These are phyloP conservation scores for Fraxinus floribunda DNA, from an alignment of 305 asterid species.

Conservation along the genomic window DNA sequence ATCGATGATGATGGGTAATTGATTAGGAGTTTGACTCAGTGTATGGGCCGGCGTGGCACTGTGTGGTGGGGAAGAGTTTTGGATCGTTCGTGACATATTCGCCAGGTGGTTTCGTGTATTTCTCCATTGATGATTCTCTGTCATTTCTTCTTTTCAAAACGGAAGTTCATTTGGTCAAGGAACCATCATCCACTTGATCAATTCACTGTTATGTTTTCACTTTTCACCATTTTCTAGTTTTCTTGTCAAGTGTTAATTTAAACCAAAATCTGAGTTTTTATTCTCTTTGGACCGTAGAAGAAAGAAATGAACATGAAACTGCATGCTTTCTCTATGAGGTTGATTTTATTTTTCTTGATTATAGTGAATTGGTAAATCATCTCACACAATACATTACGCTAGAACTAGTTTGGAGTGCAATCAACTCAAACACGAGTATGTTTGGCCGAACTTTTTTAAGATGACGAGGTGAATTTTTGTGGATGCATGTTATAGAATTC, in stretches of 20 bases:
- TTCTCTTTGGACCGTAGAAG: neutral
- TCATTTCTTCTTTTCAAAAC: slow-evolving; percentile 86
- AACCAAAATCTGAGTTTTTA: neutral
- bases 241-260: neutral
- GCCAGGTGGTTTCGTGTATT: slow-evolving; percentile 75
- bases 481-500: neutral
- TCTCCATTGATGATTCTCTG: slow-evolving; percentile 65
- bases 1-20: neutral
- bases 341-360: neutral
- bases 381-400: neutral
- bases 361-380: neutral
- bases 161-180: slow-evolving; percentile 50
- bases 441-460: neutral
- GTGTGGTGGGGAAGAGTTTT: slow-evolving; percentile 85
- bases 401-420: neutral
- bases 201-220: neutral
- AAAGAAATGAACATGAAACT: neutral
- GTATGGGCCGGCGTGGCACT: slow-evolving; percentile 93
- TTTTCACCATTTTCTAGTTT: neutral
- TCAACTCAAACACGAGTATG: neutral
- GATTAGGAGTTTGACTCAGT: slow-evolving; percentile 72
- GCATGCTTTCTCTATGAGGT: neutral
- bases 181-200: slow-evolving; percentile 8
- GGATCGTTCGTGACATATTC: slow-evolving; percentile 87
- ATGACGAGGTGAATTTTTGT: neutral